These are phyloP conservation scores for Rhizomucor miehei DNA, from an alignment of 371 early-diverging fungal genomes.

Conservation along the genomic window DNA sequence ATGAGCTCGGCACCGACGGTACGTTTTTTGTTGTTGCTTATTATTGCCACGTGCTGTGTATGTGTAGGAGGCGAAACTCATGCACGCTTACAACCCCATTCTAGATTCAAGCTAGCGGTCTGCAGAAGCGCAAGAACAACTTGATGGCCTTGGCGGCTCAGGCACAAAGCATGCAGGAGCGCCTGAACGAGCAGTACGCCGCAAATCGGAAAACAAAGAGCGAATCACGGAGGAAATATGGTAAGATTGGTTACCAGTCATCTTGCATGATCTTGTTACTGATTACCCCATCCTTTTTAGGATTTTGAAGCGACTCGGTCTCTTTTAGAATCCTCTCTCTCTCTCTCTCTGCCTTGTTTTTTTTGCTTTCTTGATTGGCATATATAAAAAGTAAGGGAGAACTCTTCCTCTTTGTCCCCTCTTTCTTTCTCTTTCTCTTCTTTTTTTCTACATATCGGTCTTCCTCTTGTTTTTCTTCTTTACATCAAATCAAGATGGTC, in stretches of 20 bases:
- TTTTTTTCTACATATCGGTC: background rate
- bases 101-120: constrained; percentile 38
- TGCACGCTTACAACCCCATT: background rate
- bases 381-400: too few species aligned
- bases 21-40: constrained; percentile 1
- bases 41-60: too few species aligned
- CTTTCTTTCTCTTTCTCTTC: background rate
- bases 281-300: background rate
- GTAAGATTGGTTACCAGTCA: constrained; percentile 19
- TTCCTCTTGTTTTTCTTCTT: background rate
- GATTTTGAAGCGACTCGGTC: background rate
- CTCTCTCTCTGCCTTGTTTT: background rate
- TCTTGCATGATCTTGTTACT: background rate
- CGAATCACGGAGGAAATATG: constrained; percentile 72
- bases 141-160: constrained; percentile 76
- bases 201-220: constrained; percentile 59
- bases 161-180: constrained; percentile 64
- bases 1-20: constrained; percentile 20
- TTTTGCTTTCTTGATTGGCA: background rate
- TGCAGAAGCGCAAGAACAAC: constrained; percentile 74
- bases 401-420: too few species aligned
- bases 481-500: constrained; percentile 1
- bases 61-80: background rate
- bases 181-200: constrained; percentile 65
- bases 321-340: background rate